Evolutionary conservation across 176 grass and related monocot genomes (phyloP), one percentile per base, ranked within the genome.

Genomic region (Triticum turgidum): DNA sequence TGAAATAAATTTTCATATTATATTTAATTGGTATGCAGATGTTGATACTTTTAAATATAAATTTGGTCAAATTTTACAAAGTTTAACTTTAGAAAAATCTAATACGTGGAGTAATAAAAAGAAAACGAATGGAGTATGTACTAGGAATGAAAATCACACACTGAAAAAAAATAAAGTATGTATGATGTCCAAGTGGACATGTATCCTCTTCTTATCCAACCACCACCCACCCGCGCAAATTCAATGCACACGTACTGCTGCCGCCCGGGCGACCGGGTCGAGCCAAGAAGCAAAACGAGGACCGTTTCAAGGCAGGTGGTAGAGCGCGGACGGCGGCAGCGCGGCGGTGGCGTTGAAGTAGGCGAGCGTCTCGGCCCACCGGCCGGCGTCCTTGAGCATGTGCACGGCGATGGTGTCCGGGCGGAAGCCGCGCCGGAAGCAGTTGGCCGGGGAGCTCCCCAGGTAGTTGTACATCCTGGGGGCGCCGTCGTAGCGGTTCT

Each of bases 361-460:
- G 1, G 14, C 34, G 45, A 96, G 89, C 73, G 94, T 93, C 80
- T 93, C 69, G 0, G 84, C 89, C 94, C 94, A 96, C 4, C 91
- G 44, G 0, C 37, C 35, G 89, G 78, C 85, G 73, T 80, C 82
- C 89, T 96, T 96, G 80, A 96, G 89, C 86, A 90, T 92, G 89
- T 96, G 94, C 71, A 96, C 94, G 77, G 91, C 89, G 75, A 96
- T 89, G 87, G 87, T 96, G 78, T 96, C 91, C 42, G 91, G 91
- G 30, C 81, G 62, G 81, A 96, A 96, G 24, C 87, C 94, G 61
- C 85, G 91, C 2, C 94, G 89, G 91, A 93, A 96, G 78, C 94
- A 96, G 89, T 70, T 96, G 44, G 76, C 76, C 12, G 89, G 86
- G 27, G 90, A 86, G 5, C 0, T 0, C 0, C 94, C 94, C 83